A percentile compares a stretch with the other conserved stretches of the same genome.
phyloP scores from a whole-genome alignment of 108 stramenopile genomes.

The Skeletonema costatum region DNA sequence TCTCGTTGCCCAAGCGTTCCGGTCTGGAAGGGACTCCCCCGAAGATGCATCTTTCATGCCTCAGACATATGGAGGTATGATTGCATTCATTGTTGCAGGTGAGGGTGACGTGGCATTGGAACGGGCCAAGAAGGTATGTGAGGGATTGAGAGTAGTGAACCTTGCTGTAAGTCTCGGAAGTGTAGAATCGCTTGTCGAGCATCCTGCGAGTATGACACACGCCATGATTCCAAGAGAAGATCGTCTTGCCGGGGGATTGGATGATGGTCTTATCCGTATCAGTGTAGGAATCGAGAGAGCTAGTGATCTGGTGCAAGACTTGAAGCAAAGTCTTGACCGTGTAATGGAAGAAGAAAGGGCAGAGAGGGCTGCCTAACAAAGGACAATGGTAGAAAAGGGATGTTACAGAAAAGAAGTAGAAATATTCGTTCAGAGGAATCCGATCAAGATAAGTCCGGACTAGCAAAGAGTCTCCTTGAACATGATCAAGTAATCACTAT shows the following conservation, averaged over 20 bases:
- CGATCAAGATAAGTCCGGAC: background rate
- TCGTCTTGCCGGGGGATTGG: conserved; percentile 64
- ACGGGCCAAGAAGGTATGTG: conserved; percentile 53
- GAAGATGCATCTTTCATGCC: conserved; percentile 47
- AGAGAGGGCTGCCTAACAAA: background rate
- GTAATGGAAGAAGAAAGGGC: conserved; percentile 28
- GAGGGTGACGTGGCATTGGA: conserved; percentile 56
- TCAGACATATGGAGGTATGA: conserved; percentile 71
- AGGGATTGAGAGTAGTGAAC: conserved; percentile 60
- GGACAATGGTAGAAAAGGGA: background rate
- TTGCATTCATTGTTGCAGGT: conserved; percentile 68
- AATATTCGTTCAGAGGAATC: background rate
- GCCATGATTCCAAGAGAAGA: conserved; percentile 75
- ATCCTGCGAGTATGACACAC: conserved; percentile 88
- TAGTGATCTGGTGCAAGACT: conserved; percentile 73
- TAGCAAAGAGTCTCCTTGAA: background rate
- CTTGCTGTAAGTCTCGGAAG: conserved; percentile 84
- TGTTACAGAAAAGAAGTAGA: background rate
- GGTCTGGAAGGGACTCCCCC: conserved; percentile 47
- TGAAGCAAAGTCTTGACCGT: conserved; percentile 62
- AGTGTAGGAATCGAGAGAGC: conserved; percentile 79
- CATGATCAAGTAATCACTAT: background rate
- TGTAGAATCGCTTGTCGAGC: conserved; percentile 81
- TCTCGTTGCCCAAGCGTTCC: conserved; percentile 45
- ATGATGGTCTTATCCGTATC: conserved; percentile 79